These are phyloP conservation scores for Noccaea caerulescens DNA, from an alignment of 345 rosid species.

Conservation along the genomic window DNA sequence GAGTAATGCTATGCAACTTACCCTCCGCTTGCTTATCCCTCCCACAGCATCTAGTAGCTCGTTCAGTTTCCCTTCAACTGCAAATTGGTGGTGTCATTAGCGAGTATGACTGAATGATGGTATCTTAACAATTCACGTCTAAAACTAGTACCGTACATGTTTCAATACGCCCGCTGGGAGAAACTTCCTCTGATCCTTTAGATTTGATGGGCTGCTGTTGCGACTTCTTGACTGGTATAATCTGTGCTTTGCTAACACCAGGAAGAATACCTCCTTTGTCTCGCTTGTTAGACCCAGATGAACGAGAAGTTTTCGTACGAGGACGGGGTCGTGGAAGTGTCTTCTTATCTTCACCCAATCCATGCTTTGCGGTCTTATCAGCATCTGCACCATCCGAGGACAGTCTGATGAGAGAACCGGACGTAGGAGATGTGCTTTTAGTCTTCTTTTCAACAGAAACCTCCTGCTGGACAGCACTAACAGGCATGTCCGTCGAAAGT, in stretches of 20 bases:
- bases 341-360: constrained; percentile 52
- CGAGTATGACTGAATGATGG: neutral
- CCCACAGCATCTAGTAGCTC: constrained; percentile 93
- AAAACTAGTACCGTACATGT: constrained; percentile 58
- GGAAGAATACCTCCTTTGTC: constrained; percentile 53
- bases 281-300: constrained; percentile 58
- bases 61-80: constrained; percentile 96
- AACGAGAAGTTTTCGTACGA: constrained; percentile 60
- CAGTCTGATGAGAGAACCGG: constrained; percentile 43
- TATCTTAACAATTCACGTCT: constrained; percentile 1
- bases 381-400: constrained; percentile 47
- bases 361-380: constrained; percentile 52
- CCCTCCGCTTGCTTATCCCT: constrained; percentile 91
- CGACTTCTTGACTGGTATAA: constrained; percentile 50
- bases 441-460: constrained; percentile 49
- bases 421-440: constrained; percentile 40
- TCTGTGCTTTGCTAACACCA: constrained; percentile 59
- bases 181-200: constrained; percentile 62
- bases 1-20: constrained; percentile 48
- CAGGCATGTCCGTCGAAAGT: constrained; percentile 36
- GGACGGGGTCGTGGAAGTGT: constrained; percentile 58
- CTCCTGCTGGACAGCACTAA: constrained; percentile 48
- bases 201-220: constrained; percentile 58
- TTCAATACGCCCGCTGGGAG: constrained; percentile 75
- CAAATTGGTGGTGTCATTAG: constrained; percentile 34